Base-by-base conservation (phyloP, 2,329 filamentous ascomycete genomes). In the Pseudocercospora fuligena region DNA sequence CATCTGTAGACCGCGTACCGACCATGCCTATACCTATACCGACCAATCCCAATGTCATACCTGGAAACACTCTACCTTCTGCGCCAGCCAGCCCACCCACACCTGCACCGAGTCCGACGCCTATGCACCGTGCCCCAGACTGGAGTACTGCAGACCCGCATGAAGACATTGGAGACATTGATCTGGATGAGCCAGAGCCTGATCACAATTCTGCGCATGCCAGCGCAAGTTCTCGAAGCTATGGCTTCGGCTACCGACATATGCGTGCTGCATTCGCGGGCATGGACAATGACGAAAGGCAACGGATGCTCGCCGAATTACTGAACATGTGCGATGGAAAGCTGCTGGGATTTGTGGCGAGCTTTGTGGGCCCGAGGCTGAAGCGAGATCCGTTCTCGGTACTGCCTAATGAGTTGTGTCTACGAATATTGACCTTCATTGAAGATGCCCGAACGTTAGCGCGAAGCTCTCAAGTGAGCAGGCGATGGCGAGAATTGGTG, bases 361-460 rank as follows among this genome's bases (percentile, higher is more conserved):
- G 96, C 78, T 97, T 97, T 80, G 94, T 99, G 73, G 94, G 93
- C 78, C 95, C 95, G 29, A 83, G 96, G 69, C 82, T 99, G 70
- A 97, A 97, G 81, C 97, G 97, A 79, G 95, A 99, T 78, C 95
- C 95, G 0, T 98, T 99, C 75, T 92, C 90, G 60, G 92, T 91
- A 65, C 85, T 99, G 62, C 95, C 95, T 0, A 94, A 97, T 76
- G 95, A 99, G 80, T 83, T 99, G 51, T 98, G 94, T 79, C 83
- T 99, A 67, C 75, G 97, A 91, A 92, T 99, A 70, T 85, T 99
- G 60, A 97, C 94, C 51, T 99, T 97, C 78, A 94, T 99, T 76
- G 95, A 99, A 75, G 95, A 99, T 76, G 94, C 95, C 1, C 95
- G 94, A 78, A 96, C 96, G 2, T 85, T 99, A 56, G 94, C 94